Percentiles rank a stretch among this genome's conserved stretches.
Conservation (phyloP, 108 stramenopile genomes). For the Stephanodiscus minutulus region DNA sequence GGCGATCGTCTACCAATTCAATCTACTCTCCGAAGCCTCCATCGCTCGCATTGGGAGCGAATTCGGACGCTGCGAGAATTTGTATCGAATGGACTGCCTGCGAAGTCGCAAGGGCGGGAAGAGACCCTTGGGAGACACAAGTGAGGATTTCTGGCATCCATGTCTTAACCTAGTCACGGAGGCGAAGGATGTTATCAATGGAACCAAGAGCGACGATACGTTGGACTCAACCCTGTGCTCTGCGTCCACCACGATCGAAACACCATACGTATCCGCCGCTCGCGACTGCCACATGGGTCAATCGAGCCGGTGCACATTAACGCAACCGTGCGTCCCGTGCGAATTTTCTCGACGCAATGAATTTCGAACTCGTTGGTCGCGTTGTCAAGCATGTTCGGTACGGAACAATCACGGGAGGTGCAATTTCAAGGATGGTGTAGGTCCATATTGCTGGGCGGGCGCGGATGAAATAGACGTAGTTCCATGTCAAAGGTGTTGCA, state of each 20-base stretch:
- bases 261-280: constrained; percentile 27
- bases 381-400: constrained; percentile 26
- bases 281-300: constrained; percentile 32
- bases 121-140: constrained; percentile 18
- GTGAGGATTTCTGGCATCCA: constrained; percentile 28
- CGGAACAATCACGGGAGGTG: constrained; percentile 26
- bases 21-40: constrained; percentile 5
- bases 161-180: not conserved
- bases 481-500: constrained; percentile 35
- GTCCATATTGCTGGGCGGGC: constrained; percentile 34
- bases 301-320: constrained; percentile 7
- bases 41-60: not conserved
- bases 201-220: not conserved
- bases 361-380: constrained; percentile 25
- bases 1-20: constrained; percentile 21
- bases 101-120: constrained; percentile 33
- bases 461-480: constrained; percentile 15
- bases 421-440: constrained; percentile 33
- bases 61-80: not conserved
- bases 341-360: constrained; percentile 25
- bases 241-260: not conserved
- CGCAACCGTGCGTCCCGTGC: constrained; percentile 37
- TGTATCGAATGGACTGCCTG: constrained; percentile 27
- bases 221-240: not conserved
- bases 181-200: not conserved